phyloP scores from a whole-genome alignment of 257 asterid species.

The Jasminum sambac region DNA sequence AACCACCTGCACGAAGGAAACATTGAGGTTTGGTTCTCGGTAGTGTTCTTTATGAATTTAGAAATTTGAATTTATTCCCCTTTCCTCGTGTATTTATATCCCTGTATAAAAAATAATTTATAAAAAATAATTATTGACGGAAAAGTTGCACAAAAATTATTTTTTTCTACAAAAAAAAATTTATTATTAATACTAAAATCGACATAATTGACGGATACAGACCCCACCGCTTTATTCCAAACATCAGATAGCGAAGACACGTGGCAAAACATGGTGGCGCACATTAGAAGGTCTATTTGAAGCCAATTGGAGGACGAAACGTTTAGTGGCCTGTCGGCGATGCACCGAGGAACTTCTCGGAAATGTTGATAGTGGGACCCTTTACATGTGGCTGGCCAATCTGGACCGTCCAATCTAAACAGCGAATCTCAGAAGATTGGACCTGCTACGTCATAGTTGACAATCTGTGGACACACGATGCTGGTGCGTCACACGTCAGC shows the following conservation, averaged over 20 bases:
- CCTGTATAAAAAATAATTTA: too few species aligned
- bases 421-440: conserved; percentile 26
- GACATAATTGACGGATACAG: not conserved
- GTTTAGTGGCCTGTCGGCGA: conserved; percentile 18
- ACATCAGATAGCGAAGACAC: not conserved
- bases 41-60: too few species aligned
- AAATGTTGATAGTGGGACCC: not conserved
- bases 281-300: not conserved
- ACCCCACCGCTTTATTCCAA: not conserved
- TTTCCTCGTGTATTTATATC: too few species aligned
- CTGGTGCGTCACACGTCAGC: conserved; percentile 34
- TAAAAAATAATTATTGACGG: too few species aligned
- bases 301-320: conserved; percentile 34
- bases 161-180: too few species aligned
- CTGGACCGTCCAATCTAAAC: conserved; percentile 31
- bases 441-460: conserved; percentile 17
- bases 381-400: conserved; percentile 15
- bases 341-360: conserved; percentile 6
- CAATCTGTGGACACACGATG: conserved; percentile 4
- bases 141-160: too few species aligned
- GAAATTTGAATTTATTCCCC: too few species aligned
- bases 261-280: conserved; percentile 5
- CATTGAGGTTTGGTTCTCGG: not conserved
- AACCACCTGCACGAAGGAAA: not conserved
- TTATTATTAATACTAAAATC: too few species aligned